These are phyloP conservation scores for Schizopora paradoxa DNA, from an alignment of 1,284 basidiomycete genomes.

Conservation along the genomic window DNA sequence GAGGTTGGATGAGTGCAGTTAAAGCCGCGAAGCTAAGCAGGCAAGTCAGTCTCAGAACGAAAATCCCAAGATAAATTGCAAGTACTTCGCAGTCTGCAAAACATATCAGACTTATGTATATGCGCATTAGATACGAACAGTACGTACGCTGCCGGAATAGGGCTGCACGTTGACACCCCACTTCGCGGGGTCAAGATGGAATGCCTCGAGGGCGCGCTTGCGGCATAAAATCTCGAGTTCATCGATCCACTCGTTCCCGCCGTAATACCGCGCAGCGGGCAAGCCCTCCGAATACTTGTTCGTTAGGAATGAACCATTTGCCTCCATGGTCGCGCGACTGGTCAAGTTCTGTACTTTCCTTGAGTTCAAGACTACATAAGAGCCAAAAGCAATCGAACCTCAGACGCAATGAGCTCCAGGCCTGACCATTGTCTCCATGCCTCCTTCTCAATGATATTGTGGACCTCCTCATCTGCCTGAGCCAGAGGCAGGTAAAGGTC, in stretches of 20 bases:
- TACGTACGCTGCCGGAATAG: constrained; percentile 85
- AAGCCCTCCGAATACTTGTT: constrained; percentile 99
- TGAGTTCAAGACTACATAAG: constrained; percentile 19
- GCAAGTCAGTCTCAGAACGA: constrained; percentile 14
- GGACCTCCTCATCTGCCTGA: constrained; percentile 90
- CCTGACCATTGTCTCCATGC: constrained; percentile 98
- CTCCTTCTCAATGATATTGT: constrained; percentile 98
- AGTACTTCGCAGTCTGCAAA: constrained; percentile 75
- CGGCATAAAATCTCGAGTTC: constrained; percentile 94
- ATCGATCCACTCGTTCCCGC: constrained; percentile 96
- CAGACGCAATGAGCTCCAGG: constrained; percentile 93
- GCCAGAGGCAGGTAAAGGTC: constrained; percentile 82
- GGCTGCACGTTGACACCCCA: constrained; percentile 99
- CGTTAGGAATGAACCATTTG: constrained; percentile 97
- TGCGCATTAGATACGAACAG: constrained; percentile 1
- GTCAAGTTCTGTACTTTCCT: constrained; percentile 74
- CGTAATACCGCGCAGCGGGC: constrained; percentile 94
- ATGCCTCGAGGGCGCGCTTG: constrained; percentile 93
- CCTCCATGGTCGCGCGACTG: constrained; percentile 92
- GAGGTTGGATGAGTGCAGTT: constrained; percentile 94
- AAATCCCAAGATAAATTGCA: constrained; percentile 12
- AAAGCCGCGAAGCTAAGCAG: constrained; percentile 86
- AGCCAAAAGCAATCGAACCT: constrained; percentile 42
- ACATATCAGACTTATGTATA: constrained; percentile 6
- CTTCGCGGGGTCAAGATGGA: constrained; percentile 87